Percentiles rank a stretch among this genome's conserved stretches.
phyloP scores from a whole-genome alignment of 2,329 filamentous ascomycete genomes.

The Colletotrichum sp. region DNA sequence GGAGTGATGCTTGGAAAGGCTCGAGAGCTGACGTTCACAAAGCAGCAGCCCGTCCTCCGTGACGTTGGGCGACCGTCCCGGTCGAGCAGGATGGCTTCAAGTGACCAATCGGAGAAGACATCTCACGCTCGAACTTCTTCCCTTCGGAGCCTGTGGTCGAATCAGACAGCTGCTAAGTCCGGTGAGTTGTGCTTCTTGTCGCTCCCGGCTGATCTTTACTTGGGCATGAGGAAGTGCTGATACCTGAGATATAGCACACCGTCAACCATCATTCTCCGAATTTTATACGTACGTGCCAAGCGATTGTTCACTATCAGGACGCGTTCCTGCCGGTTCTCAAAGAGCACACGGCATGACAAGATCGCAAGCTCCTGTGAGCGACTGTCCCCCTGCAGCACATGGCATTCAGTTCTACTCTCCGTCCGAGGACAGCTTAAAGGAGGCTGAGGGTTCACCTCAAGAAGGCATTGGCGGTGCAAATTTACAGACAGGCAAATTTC shows the following conservation, averaged over 20 bases:
- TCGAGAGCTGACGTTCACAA: slow-evolving; percentile 12
- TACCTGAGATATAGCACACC: neutral
- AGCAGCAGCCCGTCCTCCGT: slow-evolving; percentile 9
- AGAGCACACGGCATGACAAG: neutral
- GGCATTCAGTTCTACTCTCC: neutral
- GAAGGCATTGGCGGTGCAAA: neutral
- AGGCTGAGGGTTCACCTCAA: neutral
- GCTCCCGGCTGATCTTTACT: neutral
- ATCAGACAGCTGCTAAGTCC: neutral
- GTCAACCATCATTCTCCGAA: slow-evolving; percentile 6
- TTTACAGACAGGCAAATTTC: neutral
- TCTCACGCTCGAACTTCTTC: neutral
- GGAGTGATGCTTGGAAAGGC: slow-evolving; percentile 6
- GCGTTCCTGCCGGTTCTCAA: neutral
- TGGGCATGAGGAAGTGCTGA: neutral
- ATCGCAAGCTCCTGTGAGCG: neutral
- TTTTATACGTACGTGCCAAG: slow-evolving; percentile 7
- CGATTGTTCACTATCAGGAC: neutral
- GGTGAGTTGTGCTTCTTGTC: neutral
- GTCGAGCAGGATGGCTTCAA: slow-evolving; percentile 2
- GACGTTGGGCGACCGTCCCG: slow-evolving; percentile 3
- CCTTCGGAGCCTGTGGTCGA: neutral
- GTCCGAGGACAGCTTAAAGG: neutral
- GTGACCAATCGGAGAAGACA: neutral
- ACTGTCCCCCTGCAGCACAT: neutral